Conservation (phyloP, 495 filamentous ascomycete genomes). For the Neurospora sp. region DNA sequence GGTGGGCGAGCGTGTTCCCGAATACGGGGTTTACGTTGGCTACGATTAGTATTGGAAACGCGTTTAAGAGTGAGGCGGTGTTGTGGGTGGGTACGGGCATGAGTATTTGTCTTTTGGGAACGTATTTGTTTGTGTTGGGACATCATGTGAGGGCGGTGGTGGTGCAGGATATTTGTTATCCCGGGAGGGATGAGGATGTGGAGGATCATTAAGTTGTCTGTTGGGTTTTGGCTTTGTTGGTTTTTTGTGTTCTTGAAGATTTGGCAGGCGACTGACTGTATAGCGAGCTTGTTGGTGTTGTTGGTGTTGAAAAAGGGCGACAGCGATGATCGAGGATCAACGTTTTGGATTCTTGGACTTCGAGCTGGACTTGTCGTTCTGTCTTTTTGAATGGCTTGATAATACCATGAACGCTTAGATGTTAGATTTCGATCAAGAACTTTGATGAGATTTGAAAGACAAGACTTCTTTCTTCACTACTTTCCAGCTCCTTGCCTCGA, state of each 20-base stretch:
- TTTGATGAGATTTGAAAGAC: no score
- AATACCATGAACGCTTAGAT: neutral
- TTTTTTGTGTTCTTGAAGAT: neutral
- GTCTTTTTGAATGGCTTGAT: neutral
- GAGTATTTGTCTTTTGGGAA: slow-evolving; percentile 43
- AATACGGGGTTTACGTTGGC: slow-evolving; percentile 48
- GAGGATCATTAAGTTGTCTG: slow-evolving; percentile 15
- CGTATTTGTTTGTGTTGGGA: slow-evolving; percentile 49
- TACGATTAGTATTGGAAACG: slow-evolving; percentile 38
- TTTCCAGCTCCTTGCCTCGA: no score
- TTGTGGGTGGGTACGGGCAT: slow-evolving; percentile 39
- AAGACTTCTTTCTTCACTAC: no score
- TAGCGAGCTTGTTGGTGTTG: neutral
- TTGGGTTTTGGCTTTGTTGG: neutral
- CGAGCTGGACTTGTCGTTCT: neutral
- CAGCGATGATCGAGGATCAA: neutral
- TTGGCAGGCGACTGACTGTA: neutral
- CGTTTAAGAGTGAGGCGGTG: slow-evolving; percentile 30
- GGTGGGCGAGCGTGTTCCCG: slow-evolving; percentile 52
- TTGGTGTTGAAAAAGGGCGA: neutral
- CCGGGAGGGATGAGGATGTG: slow-evolving; percentile 54
- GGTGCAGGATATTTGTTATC: slow-evolving; percentile 47
- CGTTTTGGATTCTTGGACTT: neutral
- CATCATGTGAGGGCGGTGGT: slow-evolving; percentile 44
- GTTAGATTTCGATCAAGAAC: neutral